Conservation (phyloP, 805 yeast species). For the Priceomyces castillae region DNA sequence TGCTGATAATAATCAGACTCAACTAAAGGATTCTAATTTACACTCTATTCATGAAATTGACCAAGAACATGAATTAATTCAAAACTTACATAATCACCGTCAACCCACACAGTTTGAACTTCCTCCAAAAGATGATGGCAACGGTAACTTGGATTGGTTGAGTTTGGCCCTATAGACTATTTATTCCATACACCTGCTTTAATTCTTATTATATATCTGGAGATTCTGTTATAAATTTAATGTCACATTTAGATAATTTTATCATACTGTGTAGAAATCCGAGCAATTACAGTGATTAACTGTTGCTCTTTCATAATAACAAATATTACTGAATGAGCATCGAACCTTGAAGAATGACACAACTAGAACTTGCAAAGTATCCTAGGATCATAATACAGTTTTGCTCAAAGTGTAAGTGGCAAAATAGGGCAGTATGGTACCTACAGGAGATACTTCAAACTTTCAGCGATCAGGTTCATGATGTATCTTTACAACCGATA, state of each 20-base stretch:
- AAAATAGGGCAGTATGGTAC: slow-evolving; percentile 84
- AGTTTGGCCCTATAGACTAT: slow-evolving; percentile 24
- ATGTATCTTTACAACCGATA: slow-evolving; percentile 25
- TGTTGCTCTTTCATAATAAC: too few species aligned
- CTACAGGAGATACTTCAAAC: slow-evolving; percentile 83
- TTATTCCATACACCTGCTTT: background rate
- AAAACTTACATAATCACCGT: background rate
- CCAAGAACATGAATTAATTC: slow-evolving; percentile 5
- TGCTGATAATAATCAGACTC: background rate
- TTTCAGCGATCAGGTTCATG: slow-evolving; percentile 59
- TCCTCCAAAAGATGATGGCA: slow-evolving; percentile 7
- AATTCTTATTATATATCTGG: background rate
- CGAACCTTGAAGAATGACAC: background rate
- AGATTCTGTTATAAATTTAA: background rate
- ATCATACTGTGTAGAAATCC: too few species aligned
- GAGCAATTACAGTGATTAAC: too few species aligned
- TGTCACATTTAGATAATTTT: too few species aligned
- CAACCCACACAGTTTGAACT: background rate
- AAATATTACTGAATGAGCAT: too few species aligned
- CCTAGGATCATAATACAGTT: slow-evolving; percentile 70
- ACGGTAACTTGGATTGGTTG: slow-evolving; percentile 26
- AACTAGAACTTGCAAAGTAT: slow-evolving; percentile 20
- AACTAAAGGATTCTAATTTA: slow-evolving; percentile 4
- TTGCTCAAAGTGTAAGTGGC: slow-evolving; percentile 88
- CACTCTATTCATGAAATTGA: slow-evolving; percentile 8